phyloP scores from a whole-genome alignment of 2,329 filamentous ascomycete species.

The Aspergillus thermomutatus region DNA sequence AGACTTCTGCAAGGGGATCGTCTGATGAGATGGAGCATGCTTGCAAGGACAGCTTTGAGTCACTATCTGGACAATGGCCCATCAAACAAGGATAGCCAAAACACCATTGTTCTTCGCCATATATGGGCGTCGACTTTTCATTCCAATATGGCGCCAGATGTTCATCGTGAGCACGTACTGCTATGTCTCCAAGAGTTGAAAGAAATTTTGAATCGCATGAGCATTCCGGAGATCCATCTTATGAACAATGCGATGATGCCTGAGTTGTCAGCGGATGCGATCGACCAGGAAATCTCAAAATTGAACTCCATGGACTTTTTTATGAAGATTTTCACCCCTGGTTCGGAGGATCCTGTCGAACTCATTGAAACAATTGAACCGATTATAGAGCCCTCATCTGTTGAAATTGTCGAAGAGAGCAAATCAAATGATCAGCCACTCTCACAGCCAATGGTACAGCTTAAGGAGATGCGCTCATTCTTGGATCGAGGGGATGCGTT shows the following conservation, averaged over 20 bases:
- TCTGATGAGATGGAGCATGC: constrained; percentile 57
- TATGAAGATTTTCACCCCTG: constrained; percentile 79
- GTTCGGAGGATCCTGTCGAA: constrained; percentile 73
- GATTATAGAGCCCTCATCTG: constrained; percentile 67
- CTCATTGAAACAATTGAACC: constrained; percentile 92
- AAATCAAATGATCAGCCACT: constrained; percentile 15
- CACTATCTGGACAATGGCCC: constrained; percentile 34
- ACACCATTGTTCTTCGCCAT: constrained; percentile 56
- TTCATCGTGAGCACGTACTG: constrained; percentile 58
- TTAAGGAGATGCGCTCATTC: constrained; percentile 81
- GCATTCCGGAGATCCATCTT: constrained; percentile 55
- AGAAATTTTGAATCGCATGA: constrained; percentile 47
- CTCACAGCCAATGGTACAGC: constrained; percentile 49
- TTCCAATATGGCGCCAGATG: constrained; percentile 54
- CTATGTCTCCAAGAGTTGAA: constrained; percentile 63
- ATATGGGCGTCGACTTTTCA: constrained; percentile 65
- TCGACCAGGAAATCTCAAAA: constrained; percentile 87
- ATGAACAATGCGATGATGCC: constrained; percentile 87
- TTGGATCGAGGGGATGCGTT: constrained; percentile 77
- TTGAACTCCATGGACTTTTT: constrained; percentile 97
- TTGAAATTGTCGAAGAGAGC: constrained; percentile 25
- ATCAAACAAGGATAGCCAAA: constrained; percentile 27
- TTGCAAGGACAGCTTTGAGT: constrained; percentile 54
- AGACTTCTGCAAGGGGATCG: constrained; percentile 56
- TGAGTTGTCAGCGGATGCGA: constrained; percentile 75